These are phyloP conservation scores for Avena sativa DNA, from an alignment of 176 grass and related monocot genomes.

Conservation along the genomic window DNA sequence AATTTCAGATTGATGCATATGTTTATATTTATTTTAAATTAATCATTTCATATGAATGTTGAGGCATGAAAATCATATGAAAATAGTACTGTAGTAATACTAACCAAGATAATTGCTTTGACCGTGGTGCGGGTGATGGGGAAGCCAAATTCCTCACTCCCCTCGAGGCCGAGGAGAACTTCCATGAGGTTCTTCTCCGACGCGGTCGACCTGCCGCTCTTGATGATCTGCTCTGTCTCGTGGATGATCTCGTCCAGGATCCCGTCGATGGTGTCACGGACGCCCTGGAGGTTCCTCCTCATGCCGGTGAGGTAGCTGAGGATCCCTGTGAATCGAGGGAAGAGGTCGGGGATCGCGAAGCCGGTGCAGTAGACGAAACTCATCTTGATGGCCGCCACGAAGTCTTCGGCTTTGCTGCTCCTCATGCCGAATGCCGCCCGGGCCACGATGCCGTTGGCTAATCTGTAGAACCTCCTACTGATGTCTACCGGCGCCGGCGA, in stretches of 20 bases:
- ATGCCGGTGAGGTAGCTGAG: conserved; percentile 28
- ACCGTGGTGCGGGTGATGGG: conserved; percentile 7
- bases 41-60: not conserved
- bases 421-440: no score
- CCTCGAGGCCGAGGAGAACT: conserved; percentile 28
- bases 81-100: not conserved
- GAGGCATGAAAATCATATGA: no score
- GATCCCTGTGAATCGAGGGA: not conserved
- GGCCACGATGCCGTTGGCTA: no score
- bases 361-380: not conserved
- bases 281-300: not conserved
- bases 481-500: no score
- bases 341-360: conserved; percentile 23
- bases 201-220: not conserved
- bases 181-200: conserved; percentile 26
- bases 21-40: no score
- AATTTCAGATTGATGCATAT: not conserved
- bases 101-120: conserved; percentile 34
- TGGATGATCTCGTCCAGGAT: conserved; percentile 28
- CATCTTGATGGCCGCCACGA: conserved; percentile 14
- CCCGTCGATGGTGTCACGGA: not conserved
- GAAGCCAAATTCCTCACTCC: conserved; percentile 16
- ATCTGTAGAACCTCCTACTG: no score
- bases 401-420: not conserved
- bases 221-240: conserved; percentile 3